phyloP scores from a whole-genome alignment of 139 green algal species.

The Chlamydomonas sp. region DNA sequence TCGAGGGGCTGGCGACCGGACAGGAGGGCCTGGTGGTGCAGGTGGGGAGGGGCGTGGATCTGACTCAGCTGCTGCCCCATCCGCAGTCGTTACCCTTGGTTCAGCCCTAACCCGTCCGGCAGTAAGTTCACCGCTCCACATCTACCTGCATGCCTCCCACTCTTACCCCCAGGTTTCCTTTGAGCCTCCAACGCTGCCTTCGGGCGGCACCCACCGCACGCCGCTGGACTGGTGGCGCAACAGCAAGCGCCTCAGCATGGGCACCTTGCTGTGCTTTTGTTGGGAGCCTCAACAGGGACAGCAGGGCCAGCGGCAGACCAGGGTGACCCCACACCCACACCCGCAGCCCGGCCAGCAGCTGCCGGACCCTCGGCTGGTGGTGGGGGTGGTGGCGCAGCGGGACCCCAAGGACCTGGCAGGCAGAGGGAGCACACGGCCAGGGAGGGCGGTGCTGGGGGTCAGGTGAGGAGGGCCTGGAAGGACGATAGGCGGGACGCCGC shows the following conservation, averaged over 20 bases:
- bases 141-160: neutral
- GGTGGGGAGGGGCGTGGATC: neutral
- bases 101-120: neutral
- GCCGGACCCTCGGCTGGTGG: neutral
- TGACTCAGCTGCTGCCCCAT: neutral
- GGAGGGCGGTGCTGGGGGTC: conserved; percentile 13
- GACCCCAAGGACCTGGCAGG: conserved; percentile 34
- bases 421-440: conserved; percentile 10
- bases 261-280: conserved; percentile 62
- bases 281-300: conserved; percentile 16
- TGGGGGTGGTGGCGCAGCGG: conserved; percentile 15
- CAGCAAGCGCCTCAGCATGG: conserved; percentile 56
- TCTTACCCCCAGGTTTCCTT: conserved; percentile 43
- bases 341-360: neutral
- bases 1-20: neutral
- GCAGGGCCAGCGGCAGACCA: neutral
- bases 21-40: neutral
- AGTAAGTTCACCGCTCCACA: neutral
- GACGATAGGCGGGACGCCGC: neutral
- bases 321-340: too few species aligned
- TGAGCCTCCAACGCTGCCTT: neutral
- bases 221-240: conserved; percentile 51
- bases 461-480: conserved; percentile 2
- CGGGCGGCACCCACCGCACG: neutral
- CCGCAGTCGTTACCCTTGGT: neutral